Conservation (phyloP, 2,329 filamentous ascomycete genomes). For the Epicoccum sorghinum region DNA sequence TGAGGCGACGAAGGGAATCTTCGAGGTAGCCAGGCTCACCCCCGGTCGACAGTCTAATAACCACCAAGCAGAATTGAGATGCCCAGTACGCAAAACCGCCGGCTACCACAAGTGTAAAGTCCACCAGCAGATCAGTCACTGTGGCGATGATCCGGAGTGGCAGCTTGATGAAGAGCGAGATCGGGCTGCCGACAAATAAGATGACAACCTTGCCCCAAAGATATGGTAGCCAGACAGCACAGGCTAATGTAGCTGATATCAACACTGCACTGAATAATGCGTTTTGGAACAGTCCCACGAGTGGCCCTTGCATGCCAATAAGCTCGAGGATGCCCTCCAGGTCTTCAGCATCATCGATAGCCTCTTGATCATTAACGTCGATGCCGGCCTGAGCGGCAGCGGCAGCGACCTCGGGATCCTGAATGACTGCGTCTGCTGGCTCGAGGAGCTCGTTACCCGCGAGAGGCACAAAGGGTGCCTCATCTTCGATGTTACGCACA, state of each 20-base stretch:
- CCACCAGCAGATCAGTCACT: conserved; percentile 78
- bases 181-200: conserved; percentile 78
- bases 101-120: conserved; percentile 69
- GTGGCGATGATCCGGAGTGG: conserved; percentile 75
- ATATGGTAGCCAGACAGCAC: conserved; percentile 90
- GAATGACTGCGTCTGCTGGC: conserved; percentile 36
- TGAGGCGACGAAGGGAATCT: conserved; percentile 26
- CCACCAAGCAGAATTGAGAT: conserved; percentile 35
- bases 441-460: conserved; percentile 47
- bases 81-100: conserved; percentile 58
- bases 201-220: conserved; percentile 86
- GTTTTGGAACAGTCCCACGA: conserved; percentile 90
- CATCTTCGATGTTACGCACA: conserved; percentile 63
- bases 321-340: conserved; percentile 95
- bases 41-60: conserved; percentile 28
- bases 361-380: conserved; percentile 71
- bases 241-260: conserved; percentile 80
- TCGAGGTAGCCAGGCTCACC: conserved; percentile 26
- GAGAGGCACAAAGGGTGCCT: conserved; percentile 66
- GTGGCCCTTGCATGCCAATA: conserved; percentile 92
- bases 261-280: conserved; percentile 92
- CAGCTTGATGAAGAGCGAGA: conserved; percentile 68
- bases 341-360: conserved; percentile 84
- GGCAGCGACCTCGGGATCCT: conserved; percentile 65
- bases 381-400: conserved; percentile 71